Percentiles rank a stretch among this genome's conserved stretches.
phyloP scores from a whole-genome alignment of 108 stramenopile genomes.

The Cyclostephanos invisitatus region DNA sequence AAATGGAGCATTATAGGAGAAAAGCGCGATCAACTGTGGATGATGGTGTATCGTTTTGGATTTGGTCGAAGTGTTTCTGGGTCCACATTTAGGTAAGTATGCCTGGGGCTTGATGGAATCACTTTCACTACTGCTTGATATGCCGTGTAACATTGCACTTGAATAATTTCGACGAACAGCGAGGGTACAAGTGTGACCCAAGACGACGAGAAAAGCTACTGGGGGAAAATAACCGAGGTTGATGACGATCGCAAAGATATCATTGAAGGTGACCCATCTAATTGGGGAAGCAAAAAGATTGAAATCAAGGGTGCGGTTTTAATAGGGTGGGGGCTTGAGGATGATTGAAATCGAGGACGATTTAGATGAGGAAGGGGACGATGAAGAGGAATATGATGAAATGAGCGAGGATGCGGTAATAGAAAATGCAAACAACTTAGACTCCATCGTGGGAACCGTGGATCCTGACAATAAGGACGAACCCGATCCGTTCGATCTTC shows the following conservation, averaged over 20 bases:
- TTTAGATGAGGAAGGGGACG: conserved; percentile 58
- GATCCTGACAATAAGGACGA: conserved; percentile 15
- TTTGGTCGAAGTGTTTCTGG: conserved; percentile 81
- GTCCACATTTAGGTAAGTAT: conserved; percentile 65
- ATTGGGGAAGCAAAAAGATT: conserved; percentile 31
- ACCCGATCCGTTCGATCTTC: conserved; percentile 20
- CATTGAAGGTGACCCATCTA: conserved; percentile 6
- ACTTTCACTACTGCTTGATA: background rate
- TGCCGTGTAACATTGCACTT: background rate
- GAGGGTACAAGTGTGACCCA: conserved; percentile 69
- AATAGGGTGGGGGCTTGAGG: conserved; percentile 72
- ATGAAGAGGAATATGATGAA: conserved; percentile 47
- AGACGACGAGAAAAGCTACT: conserved; percentile 75
- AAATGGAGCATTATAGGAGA: conserved; percentile 77
- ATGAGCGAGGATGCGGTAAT: conserved; percentile 20
- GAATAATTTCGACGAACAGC: conserved; percentile 25
- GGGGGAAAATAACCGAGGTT: conserved; percentile 69
- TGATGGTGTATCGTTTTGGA: conserved; percentile 82
- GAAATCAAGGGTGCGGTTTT: conserved; percentile 70
- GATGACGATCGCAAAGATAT: conserved; percentile 27
- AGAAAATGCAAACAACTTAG: conserved; percentile 30
- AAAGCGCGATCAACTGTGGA: conserved; percentile 81
- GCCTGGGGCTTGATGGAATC: background rate
- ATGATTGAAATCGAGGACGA: conserved; percentile 64
- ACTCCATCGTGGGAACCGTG: conserved; percentile 11